A percentile compares a stretch with the other conserved stretches of the same genome.
phyloP scores from a whole-genome alignment of 2,329 filamentous ascomycete species.

The Colletotrichum acutatum region DNA sequence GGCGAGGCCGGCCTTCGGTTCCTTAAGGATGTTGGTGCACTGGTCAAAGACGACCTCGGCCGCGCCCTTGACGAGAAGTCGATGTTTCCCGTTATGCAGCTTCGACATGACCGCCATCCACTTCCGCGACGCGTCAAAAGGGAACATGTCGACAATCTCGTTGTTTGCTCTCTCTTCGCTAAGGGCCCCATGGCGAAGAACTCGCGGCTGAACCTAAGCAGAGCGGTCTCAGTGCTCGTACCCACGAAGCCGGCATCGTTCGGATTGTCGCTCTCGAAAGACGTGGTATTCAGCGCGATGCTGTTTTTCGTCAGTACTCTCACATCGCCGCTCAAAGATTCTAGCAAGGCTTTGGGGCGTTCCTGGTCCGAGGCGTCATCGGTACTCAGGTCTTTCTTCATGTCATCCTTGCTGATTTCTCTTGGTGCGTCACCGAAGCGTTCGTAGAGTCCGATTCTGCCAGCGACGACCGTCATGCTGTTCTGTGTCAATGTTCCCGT shows the following conservation, averaged over 20 bases:
- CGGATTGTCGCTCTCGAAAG: slow-evolving; percentile 59
- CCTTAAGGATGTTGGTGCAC: slow-evolving; percentile 54
- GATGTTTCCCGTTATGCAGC: slow-evolving; percentile 56
- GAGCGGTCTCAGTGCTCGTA: slow-evolving; percentile 65
- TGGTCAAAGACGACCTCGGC: slow-evolving; percentile 65
- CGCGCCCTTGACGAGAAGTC: slow-evolving; percentile 67
- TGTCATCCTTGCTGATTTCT: slow-evolving; percentile 29
- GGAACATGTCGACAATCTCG: slow-evolving; percentile 59
- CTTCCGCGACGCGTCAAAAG: slow-evolving; percentile 65
- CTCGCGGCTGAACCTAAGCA: slow-evolving; percentile 62
- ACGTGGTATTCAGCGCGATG: slow-evolving; percentile 61
- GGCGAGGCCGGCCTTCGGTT: slow-evolving; percentile 51
- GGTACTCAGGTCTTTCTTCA: slow-evolving; percentile 40
- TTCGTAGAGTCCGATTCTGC: slow-evolving; percentile 60
- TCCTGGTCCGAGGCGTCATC: slow-evolving; percentile 42
- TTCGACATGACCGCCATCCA: slow-evolving; percentile 67
- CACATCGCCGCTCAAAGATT: slow-evolving; percentile 46
- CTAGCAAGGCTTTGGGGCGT: slow-evolving; percentile 22
- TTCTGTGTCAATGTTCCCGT: slow-evolving; percentile 74
- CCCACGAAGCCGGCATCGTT: slow-evolving; percentile 56
- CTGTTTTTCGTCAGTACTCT: slow-evolving; percentile 51
- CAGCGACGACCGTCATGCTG: slow-evolving; percentile 69
- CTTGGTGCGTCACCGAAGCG: slow-evolving; percentile 47
- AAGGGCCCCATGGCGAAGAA: slow-evolving; percentile 58
- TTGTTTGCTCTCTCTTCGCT: slow-evolving; percentile 58